Percentiles rank a stretch among this genome's conserved stretches.
Evolutionary conservation across 345 rosid species (phyloP).

Genomic region (Crucihimalaya himalaica): DNA sequence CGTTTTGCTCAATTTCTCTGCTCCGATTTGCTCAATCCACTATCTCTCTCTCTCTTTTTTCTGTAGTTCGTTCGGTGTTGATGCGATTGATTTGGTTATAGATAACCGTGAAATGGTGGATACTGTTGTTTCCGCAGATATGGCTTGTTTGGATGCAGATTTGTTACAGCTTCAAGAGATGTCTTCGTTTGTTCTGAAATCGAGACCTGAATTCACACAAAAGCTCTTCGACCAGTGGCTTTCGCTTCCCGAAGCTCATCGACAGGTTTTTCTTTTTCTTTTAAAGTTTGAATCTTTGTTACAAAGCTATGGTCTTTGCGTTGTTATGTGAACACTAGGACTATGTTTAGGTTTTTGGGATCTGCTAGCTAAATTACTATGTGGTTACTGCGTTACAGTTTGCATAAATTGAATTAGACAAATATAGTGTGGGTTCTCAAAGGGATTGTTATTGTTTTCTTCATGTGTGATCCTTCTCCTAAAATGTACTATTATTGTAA

Average conservation of each 20-base stretch:
- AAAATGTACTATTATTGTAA: not conserved
- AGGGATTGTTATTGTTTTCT: too few relatives aligned
- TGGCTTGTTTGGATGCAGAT: conserved; percentile 75
- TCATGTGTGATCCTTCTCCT: not conserved
- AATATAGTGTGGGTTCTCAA: too few relatives aligned
- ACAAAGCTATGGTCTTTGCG: too few relatives aligned
- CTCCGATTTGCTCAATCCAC: too few relatives aligned
- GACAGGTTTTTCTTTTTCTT: conserved; percentile 50
- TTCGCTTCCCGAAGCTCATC: conserved; percentile 78
- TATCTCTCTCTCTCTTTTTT: too few relatives aligned
- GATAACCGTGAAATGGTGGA: conserved; percentile 27
- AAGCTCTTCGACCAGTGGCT: conserved; percentile 95
- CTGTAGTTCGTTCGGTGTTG: too few relatives aligned
- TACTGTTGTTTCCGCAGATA: conserved; percentile 47
- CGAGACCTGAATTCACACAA: conserved; percentile 71
- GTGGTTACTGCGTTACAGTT: not conserved
- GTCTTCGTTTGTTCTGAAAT: conserved; percentile 70
- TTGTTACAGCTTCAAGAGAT: conserved; percentile 81
- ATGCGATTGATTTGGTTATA: too few relatives aligned
- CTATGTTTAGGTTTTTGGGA: too few relatives aligned
- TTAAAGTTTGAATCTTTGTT: too few relatives aligned
- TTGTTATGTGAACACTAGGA: too few relatives aligned
- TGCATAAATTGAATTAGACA: too few relatives aligned
- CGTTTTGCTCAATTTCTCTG: not conserved
- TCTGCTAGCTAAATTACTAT: not conserved